A percentile compares a stretch with the other conserved stretches of the same genome.
Evolutionary conservation across 345 rosid species (phyloP).

Genomic region (Odontarrhena argentea): DNA sequence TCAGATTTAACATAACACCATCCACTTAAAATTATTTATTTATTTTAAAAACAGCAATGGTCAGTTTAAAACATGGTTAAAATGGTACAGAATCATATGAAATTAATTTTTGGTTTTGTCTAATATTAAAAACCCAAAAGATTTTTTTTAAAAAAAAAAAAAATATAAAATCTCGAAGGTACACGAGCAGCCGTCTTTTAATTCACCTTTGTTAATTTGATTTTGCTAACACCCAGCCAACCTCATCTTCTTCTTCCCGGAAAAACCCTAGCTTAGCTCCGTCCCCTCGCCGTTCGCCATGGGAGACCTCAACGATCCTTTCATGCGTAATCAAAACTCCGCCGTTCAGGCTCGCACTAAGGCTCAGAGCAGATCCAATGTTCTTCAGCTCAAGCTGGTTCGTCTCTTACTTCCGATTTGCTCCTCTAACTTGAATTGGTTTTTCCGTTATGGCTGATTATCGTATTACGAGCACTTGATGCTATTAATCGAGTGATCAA

Average conservation of each 20-base stretch:
- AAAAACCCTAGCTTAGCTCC: slow-evolving; percentile 42
- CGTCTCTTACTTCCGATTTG: slow-evolving; percentile 23
- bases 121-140: neutral
- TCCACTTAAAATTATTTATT: no score
- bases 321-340: slow-evolving; percentile 86
- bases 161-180: neutral
- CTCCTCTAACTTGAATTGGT: neutral
- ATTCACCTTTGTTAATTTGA: neutral
- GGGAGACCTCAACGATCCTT: slow-evolving; percentile 80
- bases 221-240: slow-evolving; percentile 3
- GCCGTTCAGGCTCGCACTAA: slow-evolving; percentile 83
- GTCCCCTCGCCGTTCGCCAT: slow-evolving; percentile 42
- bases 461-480: neutral
- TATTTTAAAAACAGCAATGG: no score
- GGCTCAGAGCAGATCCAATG: slow-evolving; percentile 89
- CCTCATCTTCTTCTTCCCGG: slow-evolving; percentile 10
- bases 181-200: neutral
- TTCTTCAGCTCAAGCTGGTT: slow-evolving; percentile 96
- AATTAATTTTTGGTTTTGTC: neutral
- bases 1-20: no score
- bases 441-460: neutral
- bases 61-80: neutral
- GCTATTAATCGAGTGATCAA: neutral
- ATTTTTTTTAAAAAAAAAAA: neutral
- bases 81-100: neutral